Evolutionary conservation across 345 rosid genomes (phyloP), one percentile per base, ranked within the genome.

Genomic region (Salix dunnii): DNA sequence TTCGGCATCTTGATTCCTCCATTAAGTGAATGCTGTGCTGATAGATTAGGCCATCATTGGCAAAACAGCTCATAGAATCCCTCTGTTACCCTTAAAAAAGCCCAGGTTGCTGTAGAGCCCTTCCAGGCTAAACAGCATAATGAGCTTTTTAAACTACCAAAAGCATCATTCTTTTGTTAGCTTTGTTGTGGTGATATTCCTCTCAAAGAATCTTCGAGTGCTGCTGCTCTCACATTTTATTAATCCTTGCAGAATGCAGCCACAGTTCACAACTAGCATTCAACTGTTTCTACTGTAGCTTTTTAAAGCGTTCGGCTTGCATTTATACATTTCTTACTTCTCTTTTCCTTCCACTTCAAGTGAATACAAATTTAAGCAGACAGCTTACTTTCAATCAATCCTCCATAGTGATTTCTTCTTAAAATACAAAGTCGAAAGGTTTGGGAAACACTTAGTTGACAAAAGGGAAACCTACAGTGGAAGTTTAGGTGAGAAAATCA

Each of bases 11-110:
- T n/a, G 6, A 58, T 58, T 10, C 25, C 62, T 58, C 14, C 40
- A 21, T 70, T 7, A n/a, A 31, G n/a, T 49, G 11, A 48, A 68
- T 69, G 40, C 30, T 70, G 55, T 35, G 28, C 42, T 67, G 30
- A 11, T 68, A 79, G 77, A 79, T 82, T 75, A 72, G 75, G 73
- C 76, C 78, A 79, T 85, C 78, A 77, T 72, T 69, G 42, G 25
- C 31, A 55, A 14, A 73, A 75, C 40, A 64, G 4, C 74, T 42
- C 60, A 67, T 74, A 36, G 73, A 27, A 18, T 48, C 28, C n/a
- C n/a, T n/a, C n/a, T n/a, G n/a, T n/a, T n/a, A n/a, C n/a, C n/a
- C n/a, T n/a, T n/a, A n/a, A n/a, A n/a, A n/a, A n/a, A n/a, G n/a
- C n/a, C n/a, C 64, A 40, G 28, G 3, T 73, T 60, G 55, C 30